Percentiles rank a stretch among this genome's conserved stretches.
Conservation (phyloP, 768 basidiomycete species). For the Suillus subluteus region DNA sequence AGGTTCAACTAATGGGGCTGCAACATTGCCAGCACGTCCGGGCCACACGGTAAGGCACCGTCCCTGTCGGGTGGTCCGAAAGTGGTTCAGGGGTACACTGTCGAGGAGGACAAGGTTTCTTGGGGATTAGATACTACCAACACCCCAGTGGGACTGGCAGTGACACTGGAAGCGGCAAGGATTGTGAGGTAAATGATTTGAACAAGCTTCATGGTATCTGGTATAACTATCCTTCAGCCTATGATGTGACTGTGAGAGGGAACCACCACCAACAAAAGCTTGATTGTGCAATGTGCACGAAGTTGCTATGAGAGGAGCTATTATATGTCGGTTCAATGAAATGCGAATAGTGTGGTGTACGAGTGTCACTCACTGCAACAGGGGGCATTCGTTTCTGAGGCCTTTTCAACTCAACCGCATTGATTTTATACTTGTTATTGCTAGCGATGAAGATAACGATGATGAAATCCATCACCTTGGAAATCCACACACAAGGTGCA, state of each 20-base stretch:
- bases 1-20: no score
- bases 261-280: no score
- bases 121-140: no score
- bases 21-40: no score
- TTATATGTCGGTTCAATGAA: background rate
- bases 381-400: background rate
- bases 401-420: background rate
- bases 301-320: background rate
- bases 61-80: background rate
- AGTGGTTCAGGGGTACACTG: no score
- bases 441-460: background rate
- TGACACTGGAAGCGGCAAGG: conserved; percentile 33
- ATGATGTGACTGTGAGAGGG: background rate
- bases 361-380: background rate
- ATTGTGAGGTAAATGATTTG: background rate
- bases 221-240: background rate
- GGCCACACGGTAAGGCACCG: no score
- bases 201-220: background rate
- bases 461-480: background rate
- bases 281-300: background rate
- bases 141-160: background rate
- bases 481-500: background rate
- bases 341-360: background rate
- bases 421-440: background rate
- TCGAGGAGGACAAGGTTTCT: no score